Percentiles rank a stretch among this genome's conserved stretches.
Conservation (phyloP, 225 moss, liverwort and hornwort species). For the Antitrichia curtipendula region DNA sequence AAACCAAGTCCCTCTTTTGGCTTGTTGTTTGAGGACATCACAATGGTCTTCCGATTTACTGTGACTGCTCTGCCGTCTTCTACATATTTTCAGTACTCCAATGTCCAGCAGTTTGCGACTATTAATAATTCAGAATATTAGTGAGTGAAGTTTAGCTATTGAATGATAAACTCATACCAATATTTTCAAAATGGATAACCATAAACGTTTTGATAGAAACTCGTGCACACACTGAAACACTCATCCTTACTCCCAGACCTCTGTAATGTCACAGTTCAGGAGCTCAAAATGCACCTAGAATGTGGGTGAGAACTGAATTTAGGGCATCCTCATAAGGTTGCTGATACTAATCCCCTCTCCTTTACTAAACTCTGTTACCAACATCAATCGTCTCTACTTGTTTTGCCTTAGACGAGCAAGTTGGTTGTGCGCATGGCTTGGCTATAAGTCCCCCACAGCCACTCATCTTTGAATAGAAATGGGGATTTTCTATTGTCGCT, state of each 20-base stretch:
- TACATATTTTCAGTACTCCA: background rate
- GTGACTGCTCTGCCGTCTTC: background rate
- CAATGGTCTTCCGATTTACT: background rate
- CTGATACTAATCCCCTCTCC: background rate
- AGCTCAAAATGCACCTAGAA: background rate
- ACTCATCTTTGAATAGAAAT: background rate
- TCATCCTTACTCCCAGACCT: background rate
- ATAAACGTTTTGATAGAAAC: background rate
- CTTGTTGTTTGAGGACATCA: background rate
- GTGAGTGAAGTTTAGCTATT: background rate
- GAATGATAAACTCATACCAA: background rate
- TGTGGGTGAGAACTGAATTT: too few relatives aligned
- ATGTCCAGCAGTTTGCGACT: background rate
- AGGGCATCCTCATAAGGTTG: too few relatives aligned
- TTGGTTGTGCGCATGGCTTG: background rate
- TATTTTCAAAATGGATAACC: background rate
- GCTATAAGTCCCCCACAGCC: too few relatives aligned
- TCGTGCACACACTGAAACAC: background rate
- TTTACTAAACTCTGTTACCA: too few relatives aligned
- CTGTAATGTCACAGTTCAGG: background rate
- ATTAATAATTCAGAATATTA: background rate
- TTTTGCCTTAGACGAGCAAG: background rate
- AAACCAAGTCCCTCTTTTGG: too few relatives aligned
- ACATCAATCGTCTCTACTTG: too few relatives aligned
- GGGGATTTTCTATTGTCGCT: too few relatives aligned